These are phyloP conservation scores for Calonectria pseudoturangicola DNA, from an alignment of 2,329 filamentous ascomycete species.

Conservation along the genomic window DNA sequence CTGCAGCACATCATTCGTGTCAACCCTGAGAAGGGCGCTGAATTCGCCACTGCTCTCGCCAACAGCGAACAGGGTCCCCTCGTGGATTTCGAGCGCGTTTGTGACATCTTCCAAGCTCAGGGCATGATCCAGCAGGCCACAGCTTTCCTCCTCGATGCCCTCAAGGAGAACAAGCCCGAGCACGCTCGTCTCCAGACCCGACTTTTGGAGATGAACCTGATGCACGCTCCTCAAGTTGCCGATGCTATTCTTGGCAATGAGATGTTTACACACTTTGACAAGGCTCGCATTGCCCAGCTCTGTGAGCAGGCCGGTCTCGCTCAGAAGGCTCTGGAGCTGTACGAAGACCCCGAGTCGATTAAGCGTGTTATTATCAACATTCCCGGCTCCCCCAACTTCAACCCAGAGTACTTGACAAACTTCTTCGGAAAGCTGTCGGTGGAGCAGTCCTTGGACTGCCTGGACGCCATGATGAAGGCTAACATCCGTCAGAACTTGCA, in stretches of 20 bases:
- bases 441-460: conserved; percentile 93
- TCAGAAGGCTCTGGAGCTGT: conserved; percentile 93
- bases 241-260: conserved; percentile 98
- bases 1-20: conserved; percentile 94
- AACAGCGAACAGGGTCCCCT: conserved; percentile 91
- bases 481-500: conserved; percentile 99
- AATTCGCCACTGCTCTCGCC: conserved; percentile 94
- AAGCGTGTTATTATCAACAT: conserved; percentile 94
- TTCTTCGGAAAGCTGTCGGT: conserved; percentile 97
- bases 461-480: conserved; percentile 96
- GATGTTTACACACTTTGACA: conserved; percentile 99
- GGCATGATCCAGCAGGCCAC: conserved; percentile 98
- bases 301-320: conserved; percentile 94
- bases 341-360: conserved; percentile 90
- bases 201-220: conserved; percentile 96
- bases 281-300: conserved; percentile 88
- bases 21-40: conserved; percentile 94
- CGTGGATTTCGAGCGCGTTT: conserved; percentile 94
- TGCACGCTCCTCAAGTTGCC: conserved; percentile 97
- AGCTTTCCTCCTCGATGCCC: conserved; percentile 95
- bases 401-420: conserved; percentile 90
- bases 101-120: conserved; percentile 98
- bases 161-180: conserved; percentile 96
- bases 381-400: conserved; percentile 87
- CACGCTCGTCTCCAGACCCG: conserved; percentile 95